A percentile compares a stretch with the other conserved stretches of the same genome.
These are phyloP conservation scores for Casuarina glauca DNA, from an alignment of 306 rosid genomes.

Conservation along the genomic window DNA sequence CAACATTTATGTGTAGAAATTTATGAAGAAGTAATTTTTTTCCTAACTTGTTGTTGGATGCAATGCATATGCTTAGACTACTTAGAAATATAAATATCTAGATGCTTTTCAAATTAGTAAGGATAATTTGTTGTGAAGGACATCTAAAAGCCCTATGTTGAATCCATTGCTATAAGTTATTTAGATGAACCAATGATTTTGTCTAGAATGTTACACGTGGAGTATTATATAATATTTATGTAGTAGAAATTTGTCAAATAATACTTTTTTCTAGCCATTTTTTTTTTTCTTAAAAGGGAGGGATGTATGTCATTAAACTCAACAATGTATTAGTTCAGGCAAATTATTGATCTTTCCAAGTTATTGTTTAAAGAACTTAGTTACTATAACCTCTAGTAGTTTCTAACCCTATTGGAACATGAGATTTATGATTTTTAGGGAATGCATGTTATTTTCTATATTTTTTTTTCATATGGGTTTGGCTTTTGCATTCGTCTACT, in stretches of 20 bases:
- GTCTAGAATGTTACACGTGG: too few relatives aligned
- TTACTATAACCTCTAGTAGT: neutral
- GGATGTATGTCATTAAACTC: conserved; percentile 96
- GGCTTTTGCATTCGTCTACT: neutral
- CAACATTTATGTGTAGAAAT: too few relatives aligned
- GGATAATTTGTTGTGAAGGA: too few relatives aligned
- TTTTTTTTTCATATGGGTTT: neutral
- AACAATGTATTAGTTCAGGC: conserved; percentile 97
- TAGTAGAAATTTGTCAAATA: conserved; percentile 32
- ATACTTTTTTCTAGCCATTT: conserved; percentile 34
- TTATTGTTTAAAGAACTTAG: neutral
- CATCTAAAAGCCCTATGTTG: too few relatives aligned
- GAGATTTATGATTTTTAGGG: neutral
- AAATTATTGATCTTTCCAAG: conserved; percentile 5
- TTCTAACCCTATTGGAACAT: neutral
- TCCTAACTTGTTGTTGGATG: too few relatives aligned
- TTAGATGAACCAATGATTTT: too few relatives aligned
- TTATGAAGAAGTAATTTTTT: too few relatives aligned
- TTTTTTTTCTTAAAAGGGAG: conserved; percentile 84
- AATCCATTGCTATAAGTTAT: too few relatives aligned
- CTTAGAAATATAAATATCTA: too few relatives aligned
- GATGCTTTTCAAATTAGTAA: too few relatives aligned
- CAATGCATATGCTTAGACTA: too few relatives aligned
- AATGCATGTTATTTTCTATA: neutral
- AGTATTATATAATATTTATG: neutral